Evolutionary conservation across 495 filamentous ascomycete genomes (phyloP), one percentile per base, ranked within the genome.

Genomic region (Neurospora sp.): DNA sequence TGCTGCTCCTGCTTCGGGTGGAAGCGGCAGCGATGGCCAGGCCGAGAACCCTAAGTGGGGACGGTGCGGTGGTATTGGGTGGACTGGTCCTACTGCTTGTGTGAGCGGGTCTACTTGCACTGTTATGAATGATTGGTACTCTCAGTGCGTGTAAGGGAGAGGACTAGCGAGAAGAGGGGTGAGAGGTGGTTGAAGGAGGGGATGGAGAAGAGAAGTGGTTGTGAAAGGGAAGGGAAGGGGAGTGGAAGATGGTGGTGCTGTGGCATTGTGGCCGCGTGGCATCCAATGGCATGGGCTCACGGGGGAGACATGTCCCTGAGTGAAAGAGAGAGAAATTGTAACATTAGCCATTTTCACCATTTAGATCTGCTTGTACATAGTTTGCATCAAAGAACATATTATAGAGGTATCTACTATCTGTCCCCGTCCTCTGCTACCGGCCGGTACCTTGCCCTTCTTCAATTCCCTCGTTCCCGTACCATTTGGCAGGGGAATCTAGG

Each of bases 21-120:
- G 39, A 14, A 40, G 39, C 40, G 40, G 14, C 2, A 41, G 40
- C 40, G 40, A 1, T 41, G 14, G 14, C 40, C 40, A 41, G 40
- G 39, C 12, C 12, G 5, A 41, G 42, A 44, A n/a, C n/a, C n/a
- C 42, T 8, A 83, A 84, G 70, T 89, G 81, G 35, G 87, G 85
- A 2, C 87, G 87, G 77, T 89, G 87, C 75, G 87, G 86, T 70
- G 87, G 87, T 4, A 80, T 38, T 20, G 84, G 83, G 62, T 88
- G 78, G 77, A 82, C 82, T 38, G 87, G 87, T 11, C 78, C 85
- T 31, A 86, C 82, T 0, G 78, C 75, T 14, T 89, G 87, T 75
- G 84, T 80, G 0, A 75, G 79, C 8, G 85, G 83, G 5, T 73
- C 77, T n/a, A 81, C 78, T n/a, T 89, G 87, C 81, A 84, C 81